These are phyloP conservation scores for Yamadazyma phyllophila DNA, from an alignment of 805 yeast species.

Conservation along the genomic window DNA sequence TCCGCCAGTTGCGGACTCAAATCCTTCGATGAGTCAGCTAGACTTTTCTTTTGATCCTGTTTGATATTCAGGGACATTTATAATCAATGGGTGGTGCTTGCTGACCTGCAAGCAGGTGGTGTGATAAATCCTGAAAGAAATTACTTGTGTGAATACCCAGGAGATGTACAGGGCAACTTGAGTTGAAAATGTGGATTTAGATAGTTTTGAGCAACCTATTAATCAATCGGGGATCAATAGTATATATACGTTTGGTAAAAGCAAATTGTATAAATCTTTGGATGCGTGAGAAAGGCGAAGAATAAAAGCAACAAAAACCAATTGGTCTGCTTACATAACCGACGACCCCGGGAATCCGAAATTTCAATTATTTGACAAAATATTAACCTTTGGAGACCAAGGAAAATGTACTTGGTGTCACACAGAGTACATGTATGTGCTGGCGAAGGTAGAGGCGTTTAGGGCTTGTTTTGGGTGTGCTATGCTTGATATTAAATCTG, in stretches of 20 bases:
- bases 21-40: background rate
- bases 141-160: background rate
- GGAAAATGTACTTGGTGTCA: no score
- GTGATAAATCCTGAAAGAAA: background rate
- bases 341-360: constrained; percentile 1
- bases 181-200: background rate
- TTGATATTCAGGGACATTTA: background rate
- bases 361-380: background rate
- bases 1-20: background rate
- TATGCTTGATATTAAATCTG: no score
- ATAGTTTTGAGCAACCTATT: background rate
- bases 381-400: no score
- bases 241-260: background rate
- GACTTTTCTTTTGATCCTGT: background rate
- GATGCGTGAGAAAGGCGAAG: constrained; percentile 5
- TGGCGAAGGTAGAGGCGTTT: no score
- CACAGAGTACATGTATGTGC: no score
- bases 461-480: no score
- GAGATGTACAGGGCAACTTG: background rate
- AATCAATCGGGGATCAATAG: background rate
- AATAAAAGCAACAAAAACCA: constrained; percentile 4
- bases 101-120: background rate
- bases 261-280: background rate
- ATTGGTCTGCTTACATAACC: constrained; percentile 7
- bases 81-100: constrained; percentile 2